Evolutionary conservation across 495 filamentous ascomycete species (phyloP), one percentile per base, ranked within the genome.

Genomic region (Xylaria intraflava): DNA sequence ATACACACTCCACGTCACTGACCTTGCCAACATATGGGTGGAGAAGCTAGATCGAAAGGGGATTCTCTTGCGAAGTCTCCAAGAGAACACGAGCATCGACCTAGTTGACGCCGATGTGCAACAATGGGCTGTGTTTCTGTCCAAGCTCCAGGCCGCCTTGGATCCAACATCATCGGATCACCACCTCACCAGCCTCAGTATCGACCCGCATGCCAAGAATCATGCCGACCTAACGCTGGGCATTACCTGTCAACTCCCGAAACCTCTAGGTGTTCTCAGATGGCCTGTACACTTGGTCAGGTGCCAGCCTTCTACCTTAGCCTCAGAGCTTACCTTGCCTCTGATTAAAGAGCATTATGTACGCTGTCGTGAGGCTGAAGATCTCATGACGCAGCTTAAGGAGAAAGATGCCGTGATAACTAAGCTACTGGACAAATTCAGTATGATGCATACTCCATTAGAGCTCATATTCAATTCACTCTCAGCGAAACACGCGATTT

Each of bases 1-100:
- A 36, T 98, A 96, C 71, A 78, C 73, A 9, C 59, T 96, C 33
- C 79, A 83, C 52, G 65, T 96, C 26, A 93, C 92, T 3, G 93
- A 98, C 67, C 79, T 97, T 16, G 86, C 83, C 62, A 76, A 82
- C 53, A 68, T 96, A n/a, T 98, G 93, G 93, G 75, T 75, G 3
- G 90, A 96, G 71, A 71, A 62, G 16, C 69, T 95, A 29, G 73
- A 82, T 33, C 76, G 79, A 26, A 67, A 69, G 43, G 75, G 77
- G 1, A 89, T 97, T 49, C 65, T 87, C 22, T 66, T 75, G 33
- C 78, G 86, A 49, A 88, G 87, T 20, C 69, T 83, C 17, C 72
- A 83, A 8, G 73, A 81, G 56, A 76, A 82, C 33, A 87, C 87
- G 6, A 85, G 84, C 29, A 96, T 98, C 51, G 93, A 98, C 67